Percentiles rank a stretch among this genome's conserved stretches.
These are phyloP conservation scores for Cucurbita argyrosperma DNA, from an alignment of 306 rosid species.

Conservation along the genomic window DNA sequence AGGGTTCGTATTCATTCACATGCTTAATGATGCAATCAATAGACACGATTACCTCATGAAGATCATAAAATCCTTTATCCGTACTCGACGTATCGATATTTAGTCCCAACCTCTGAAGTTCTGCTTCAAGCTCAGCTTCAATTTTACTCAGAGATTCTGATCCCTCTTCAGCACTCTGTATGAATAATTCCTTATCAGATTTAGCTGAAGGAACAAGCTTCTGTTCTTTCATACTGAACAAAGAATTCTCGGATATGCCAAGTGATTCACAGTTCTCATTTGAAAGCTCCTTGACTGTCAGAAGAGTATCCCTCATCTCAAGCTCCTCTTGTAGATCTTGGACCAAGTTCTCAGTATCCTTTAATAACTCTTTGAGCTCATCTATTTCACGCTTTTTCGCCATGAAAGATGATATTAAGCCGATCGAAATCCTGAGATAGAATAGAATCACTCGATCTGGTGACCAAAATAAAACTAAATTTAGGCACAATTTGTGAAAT, in stretches of 20 bases:
- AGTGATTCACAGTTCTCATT: slow-evolving; percentile 38
- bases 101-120: slow-evolving; percentile 75
- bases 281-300: slow-evolving; percentile 61
- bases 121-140: slow-evolving; percentile 98
- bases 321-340: slow-evolving; percentile 91
- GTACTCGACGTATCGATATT: slow-evolving; percentile 38
- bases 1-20: not conserved
- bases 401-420: slow-evolving; percentile 42
- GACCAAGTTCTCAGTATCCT: slow-evolving; percentile 62
- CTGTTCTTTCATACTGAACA: slow-evolving; percentile 27
- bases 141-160: slow-evolving; percentile 68
- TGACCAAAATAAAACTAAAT: slow-evolving; percentile 16
- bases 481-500: not conserved
- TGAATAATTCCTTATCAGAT: slow-evolving; percentile 17
- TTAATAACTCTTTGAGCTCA: slow-evolving; percentile 41
- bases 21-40: not conserved
- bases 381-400: slow-evolving; percentile 38
- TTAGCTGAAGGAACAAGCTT: slow-evolving; percentile 19
- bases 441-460: slow-evolving; percentile 40
- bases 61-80: slow-evolving; percentile 30
- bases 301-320: slow-evolving; percentile 62
- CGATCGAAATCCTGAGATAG: slow-evolving; percentile 66
- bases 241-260: slow-evolving; percentile 29
- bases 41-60: slow-evolving; percentile 47
- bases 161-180: slow-evolving; percentile 36